phyloP scores from a whole-genome alignment of 129 eudicot genomes.

The Tagetes patula region DNA sequence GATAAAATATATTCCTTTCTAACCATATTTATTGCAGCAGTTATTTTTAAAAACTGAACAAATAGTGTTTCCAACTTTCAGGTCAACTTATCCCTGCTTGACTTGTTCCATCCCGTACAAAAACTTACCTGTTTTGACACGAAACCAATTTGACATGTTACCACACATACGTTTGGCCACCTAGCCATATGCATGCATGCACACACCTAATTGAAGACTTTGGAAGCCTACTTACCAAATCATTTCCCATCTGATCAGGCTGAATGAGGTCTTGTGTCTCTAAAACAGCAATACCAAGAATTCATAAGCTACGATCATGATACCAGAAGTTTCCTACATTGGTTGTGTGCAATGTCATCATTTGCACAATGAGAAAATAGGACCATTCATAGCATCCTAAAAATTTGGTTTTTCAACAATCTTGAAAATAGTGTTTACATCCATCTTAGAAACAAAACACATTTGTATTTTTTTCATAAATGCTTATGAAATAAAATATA shows the following conservation, averaged over 20 bases:
- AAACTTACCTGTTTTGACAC: neutral
- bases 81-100: neutral
- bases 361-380: slow-evolving; percentile 21
- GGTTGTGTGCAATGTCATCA: neutral
- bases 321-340: slow-evolving; percentile 9
- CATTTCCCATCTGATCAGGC: neutral
- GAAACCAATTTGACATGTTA: neutral
- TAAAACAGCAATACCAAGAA: slow-evolving; percentile 16
- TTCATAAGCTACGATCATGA: neutral
- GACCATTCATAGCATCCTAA: neutral
- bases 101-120: neutral
- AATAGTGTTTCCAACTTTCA: neutral
- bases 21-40: neutral
- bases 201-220: neutral
- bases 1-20: neutral
- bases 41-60: neutral
- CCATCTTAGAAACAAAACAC: neutral
- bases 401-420: neutral
- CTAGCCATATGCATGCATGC: neutral
- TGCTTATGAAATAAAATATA: neutral
- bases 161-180: neutral
- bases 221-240: slow-evolving; percentile 13
- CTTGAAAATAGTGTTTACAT: slow-evolving; percentile 13
- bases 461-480: neutral
- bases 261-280: slow-evolving; percentile 11